Percentiles rank a stretch among this genome's conserved stretches.
These are phyloP conservation scores for Kondoa subrosea DNA, from an alignment of 768 basidiomycete genomes.

Conservation along the genomic window DNA sequence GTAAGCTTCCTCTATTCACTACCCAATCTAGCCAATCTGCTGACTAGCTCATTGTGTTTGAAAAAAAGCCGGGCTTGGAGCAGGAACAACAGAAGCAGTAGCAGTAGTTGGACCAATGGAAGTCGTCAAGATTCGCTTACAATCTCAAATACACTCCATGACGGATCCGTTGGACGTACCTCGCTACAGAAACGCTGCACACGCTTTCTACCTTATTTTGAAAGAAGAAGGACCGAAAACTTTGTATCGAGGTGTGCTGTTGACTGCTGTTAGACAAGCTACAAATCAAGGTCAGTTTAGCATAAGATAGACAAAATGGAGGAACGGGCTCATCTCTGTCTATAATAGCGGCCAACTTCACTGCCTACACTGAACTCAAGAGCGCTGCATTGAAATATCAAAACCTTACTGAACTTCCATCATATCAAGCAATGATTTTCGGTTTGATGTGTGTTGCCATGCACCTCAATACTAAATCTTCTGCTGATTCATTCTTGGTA, in stretches of 20 bases:
- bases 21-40: not conserved
- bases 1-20: conserved; percentile 37
- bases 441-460: conserved; percentile 40
- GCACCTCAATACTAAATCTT: not conserved
- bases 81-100: conserved; percentile 89
- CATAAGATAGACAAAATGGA: too few species aligned
- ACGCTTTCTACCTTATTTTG: conserved; percentile 86
- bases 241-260: conserved; percentile 77
- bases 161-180: conserved; percentile 88
- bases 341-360: conserved; percentile 94
- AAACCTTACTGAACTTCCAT: conserved; percentile 51
- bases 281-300: conserved; percentile 77
- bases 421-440: conserved; percentile 87
- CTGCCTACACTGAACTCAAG: conserved; percentile 93
- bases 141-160: conserved; percentile 92
- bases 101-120: conserved; percentile 97
- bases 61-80: conserved; percentile 65
- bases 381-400: conserved; percentile 59
- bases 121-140: conserved; percentile 93
- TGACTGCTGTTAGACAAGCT: conserved; percentile 88
- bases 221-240: conserved; percentile 73
- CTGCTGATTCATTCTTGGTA: not conserved
- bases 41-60: too few species aligned
- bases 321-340: conserved; percentile 22
- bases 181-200: conserved; percentile 86